Base-by-base conservation (phyloP, 179 eudicot species). In the Dionaea muscipula region DNA sequence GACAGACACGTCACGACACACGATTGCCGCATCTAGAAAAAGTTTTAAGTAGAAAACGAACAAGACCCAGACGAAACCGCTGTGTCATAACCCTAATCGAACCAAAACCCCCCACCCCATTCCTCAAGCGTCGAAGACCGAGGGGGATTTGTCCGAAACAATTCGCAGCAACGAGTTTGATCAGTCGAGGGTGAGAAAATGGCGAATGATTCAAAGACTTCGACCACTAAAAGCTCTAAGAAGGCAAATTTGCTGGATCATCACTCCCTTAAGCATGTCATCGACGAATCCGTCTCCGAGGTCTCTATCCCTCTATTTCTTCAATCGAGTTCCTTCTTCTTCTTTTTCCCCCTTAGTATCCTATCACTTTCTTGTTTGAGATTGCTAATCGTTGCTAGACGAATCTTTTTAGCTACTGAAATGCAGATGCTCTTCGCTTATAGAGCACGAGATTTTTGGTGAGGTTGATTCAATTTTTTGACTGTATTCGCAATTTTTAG, bases 241-340 rank as follows among this genome's bases (percentile, higher is more conserved):
- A 83, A 85, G 64, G 66, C 79, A 7, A 89, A 89, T 51, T 71
- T 83, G 16, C 62, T 85, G 49, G 89, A 89, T 77, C 93, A 82
- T 47, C 60, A 74, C 62, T 82, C 91, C 11, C 70, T 89, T 72
- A 88, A 88, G 43, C 74, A 77, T 77, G 35, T 81, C 22, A 82
- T 82, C 48, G 94, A 88, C 26, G 91, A 85, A 53, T 75, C 81
- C 23, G 85, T 74, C 58, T 61, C 75, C 15, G 94, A 82, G 84
- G 88, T 81, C 8, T 26, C 21, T 53, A 21, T 13, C 12, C 5
- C 13, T 5, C 9, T 24, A 14, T n/a, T 48, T 7, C 17, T 2
- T 11, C 17, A 23, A 5, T 24, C 2, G 16, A 23, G 23, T 3
- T 23, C 31, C 6, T 5, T 45, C 16, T 45, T 5, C 3, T 7